Evolutionary conservation across 331 rosid genomes (phyloP), one percentile per base, ranked within the genome.

Genomic region (Quercus phellos): DNA sequence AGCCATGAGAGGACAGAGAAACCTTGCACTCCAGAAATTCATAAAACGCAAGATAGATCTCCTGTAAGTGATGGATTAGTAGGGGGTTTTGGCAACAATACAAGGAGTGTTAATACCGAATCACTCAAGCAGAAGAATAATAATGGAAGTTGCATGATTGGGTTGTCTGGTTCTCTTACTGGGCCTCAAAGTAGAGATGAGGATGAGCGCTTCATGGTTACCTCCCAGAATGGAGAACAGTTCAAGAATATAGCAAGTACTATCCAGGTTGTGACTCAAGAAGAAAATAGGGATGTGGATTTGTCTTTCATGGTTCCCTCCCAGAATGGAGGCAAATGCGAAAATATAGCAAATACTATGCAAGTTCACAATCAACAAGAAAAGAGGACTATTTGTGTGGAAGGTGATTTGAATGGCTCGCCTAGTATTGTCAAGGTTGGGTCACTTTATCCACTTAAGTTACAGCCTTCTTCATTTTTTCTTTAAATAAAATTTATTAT

Each of bases 381-480:
- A 13, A 66, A 68, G 72, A 69, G 18, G 69, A 84, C 21, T 43
- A 76, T 82, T 42, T 76, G 21, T 59, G 51, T 50, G 58, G 77
- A 64, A 58, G 73, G 73, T 76, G 78, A 82, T 51, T 77, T 73
- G n/a, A 78, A 83, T 79, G 88, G 77, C 75, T 77, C 84, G 72
- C 82, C 83, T n/a, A 86, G 74, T 79, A 75, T 67, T 76, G 59
- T 38, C 59, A 80, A 86, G 86, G 89, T 73, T 54, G 27, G 77
- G 53, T 71, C 55, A 67, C 75, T 64, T 46, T 77, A 38, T 76
- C 83, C 82, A 1, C 74, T 75, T 67, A 43, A 70, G 74, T 43
- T 55, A 72, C 64, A 56, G 32, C 55, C 14, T 58, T 79, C 50
- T 19, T 32, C 18, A 38, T 32, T 56, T 76, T 24, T 43, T 26